A percentile compares a stretch with the other conserved stretches of the same genome.
Conservation (phyloP, 495 filamentous ascomycete species). For the Podospora tetraspora region DNA sequence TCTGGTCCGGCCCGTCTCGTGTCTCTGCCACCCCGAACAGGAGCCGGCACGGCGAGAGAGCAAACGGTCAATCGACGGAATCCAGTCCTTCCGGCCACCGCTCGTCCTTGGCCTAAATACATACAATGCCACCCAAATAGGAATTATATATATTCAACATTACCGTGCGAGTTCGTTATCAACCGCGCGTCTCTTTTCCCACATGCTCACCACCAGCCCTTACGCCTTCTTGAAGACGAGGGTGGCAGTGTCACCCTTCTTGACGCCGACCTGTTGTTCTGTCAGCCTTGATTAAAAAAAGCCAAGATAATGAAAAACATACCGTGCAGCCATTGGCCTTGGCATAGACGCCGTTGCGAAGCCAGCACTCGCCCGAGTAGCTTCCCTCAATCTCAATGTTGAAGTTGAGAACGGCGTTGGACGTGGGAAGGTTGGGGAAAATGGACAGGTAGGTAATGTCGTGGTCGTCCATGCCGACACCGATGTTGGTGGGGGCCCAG, state of each 20-base stretch:
- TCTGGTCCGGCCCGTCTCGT: neutral
- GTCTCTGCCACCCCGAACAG: neutral
- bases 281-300: slow-evolving; percentile 10
- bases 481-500: slow-evolving; percentile 85
- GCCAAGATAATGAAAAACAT: slow-evolving; percentile 28
- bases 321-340: slow-evolving; percentile 64
- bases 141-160: neutral
- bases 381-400: slow-evolving; percentile 65
- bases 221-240: slow-evolving; percentile 28
- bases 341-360: slow-evolving; percentile 60
- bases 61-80: neutral
- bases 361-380: slow-evolving; percentile 63
- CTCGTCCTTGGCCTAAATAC: neutral
- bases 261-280: slow-evolving; percentile 35
- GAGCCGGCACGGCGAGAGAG: neutral
- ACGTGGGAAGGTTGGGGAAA: slow-evolving; percentile 60
- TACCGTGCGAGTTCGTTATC: neutral
- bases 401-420: slow-evolving; percentile 60
- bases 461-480: slow-evolving; percentile 60
- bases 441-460: slow-evolving; percentile 77
- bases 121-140: neutral
- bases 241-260: slow-evolving; percentile 31
- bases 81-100: neutral
- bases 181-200: neutral
- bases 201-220: neutral